Evolutionary conservation across 2,329 filamentous ascomycete genomes (phyloP).

Genomic region (Monosporascus sp.): DNA sequence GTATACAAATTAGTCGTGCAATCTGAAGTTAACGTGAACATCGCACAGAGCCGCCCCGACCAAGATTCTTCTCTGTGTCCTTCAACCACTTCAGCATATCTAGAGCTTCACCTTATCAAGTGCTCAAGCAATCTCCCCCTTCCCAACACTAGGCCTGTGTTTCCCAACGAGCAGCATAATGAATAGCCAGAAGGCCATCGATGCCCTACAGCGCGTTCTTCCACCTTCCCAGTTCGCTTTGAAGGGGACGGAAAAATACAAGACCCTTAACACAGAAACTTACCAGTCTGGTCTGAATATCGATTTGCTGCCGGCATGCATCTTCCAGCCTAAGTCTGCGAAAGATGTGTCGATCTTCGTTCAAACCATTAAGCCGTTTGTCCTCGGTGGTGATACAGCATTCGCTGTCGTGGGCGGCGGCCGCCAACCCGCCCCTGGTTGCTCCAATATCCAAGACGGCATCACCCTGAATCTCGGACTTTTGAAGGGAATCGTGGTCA

Average conservation of each 20-base stretch:
- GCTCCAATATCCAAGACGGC: slow-evolving; percentile 9
- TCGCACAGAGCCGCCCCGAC: no score
- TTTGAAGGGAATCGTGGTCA: slow-evolving; percentile 4
- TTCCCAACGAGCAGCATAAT: no score
- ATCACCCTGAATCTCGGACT: slow-evolving; percentile 8
- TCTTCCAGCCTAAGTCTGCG: slow-evolving; percentile 1
- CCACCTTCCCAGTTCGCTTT: background rate
- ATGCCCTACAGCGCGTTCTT: background rate
- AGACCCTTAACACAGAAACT: background rate
- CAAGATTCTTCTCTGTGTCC: no score
- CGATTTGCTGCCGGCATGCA: background rate
- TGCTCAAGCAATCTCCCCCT: no score
- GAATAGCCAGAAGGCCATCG: background rate
- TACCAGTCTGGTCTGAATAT: background rate
- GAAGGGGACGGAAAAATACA: background rate
- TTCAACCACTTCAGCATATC: no score
- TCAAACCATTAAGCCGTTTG: background rate
- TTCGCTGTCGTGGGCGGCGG: slow-evolving; percentile 4
- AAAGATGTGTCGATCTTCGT: slow-evolving; percentile 1
- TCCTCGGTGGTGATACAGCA: background rate
- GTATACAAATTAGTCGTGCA: no score
- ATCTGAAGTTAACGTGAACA: no score
- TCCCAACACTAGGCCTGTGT: no score
- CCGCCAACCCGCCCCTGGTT: slow-evolving; percentile 1
- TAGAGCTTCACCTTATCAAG: no score